Percentiles rank a stretch among this genome's conserved stretches.
These are phyloP conservation scores for Coniferiporia weirii DNA, from an alignment of 1,284 basidiomycete genomes.

Conservation along the genomic window DNA sequence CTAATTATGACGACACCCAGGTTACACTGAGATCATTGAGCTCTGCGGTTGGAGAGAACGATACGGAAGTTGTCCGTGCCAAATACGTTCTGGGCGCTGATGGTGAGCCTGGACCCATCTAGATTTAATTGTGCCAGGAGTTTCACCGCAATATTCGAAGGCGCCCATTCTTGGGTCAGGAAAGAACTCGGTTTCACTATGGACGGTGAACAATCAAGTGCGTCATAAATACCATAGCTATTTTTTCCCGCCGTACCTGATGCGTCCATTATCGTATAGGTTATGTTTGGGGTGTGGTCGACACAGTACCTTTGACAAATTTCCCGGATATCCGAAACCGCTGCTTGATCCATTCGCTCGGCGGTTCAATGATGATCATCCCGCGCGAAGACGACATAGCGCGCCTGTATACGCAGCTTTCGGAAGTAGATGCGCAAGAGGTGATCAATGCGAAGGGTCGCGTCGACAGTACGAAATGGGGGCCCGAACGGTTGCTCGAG, in stretches of 20 bases:
- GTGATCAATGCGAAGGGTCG: constrained; percentile 31
- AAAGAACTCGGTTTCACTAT: constrained; percentile 62
- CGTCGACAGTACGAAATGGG: constrained; percentile 38
- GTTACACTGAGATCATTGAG: constrained; percentile 32
- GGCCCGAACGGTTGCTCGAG: constrained; percentile 35
- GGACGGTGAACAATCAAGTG: constrained; percentile 72
- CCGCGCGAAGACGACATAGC: constrained; percentile 38
- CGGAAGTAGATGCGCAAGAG: constrained; percentile 28
- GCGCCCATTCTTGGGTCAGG: constrained; percentile 78
- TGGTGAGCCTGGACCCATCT: constrained; percentile 27
- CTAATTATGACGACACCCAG: constrained; percentile 28
- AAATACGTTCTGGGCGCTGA: constrained; percentile 55
- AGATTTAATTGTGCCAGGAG: background rate
- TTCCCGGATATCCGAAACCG: constrained; percentile 79
- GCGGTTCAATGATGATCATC: constrained; percentile 43
- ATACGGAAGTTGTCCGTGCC: constrained; percentile 43
- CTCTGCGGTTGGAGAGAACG: constrained; percentile 25
- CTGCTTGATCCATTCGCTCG: constrained; percentile 53
- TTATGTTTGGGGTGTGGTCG: constrained; percentile 76
- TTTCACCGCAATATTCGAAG: background rate
- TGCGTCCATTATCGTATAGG: constrained; percentile 30
- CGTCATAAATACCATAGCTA: constrained; percentile 4
- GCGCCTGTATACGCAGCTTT: constrained; percentile 44
- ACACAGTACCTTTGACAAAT: constrained; percentile 63
- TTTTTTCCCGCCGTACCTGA: constrained; percentile 12